Evolutionary conservation across 2,329 filamentous ascomycete genomes (phyloP), one percentile per base, ranked within the genome.

Genomic region (Pyricularia sp.): DNA sequence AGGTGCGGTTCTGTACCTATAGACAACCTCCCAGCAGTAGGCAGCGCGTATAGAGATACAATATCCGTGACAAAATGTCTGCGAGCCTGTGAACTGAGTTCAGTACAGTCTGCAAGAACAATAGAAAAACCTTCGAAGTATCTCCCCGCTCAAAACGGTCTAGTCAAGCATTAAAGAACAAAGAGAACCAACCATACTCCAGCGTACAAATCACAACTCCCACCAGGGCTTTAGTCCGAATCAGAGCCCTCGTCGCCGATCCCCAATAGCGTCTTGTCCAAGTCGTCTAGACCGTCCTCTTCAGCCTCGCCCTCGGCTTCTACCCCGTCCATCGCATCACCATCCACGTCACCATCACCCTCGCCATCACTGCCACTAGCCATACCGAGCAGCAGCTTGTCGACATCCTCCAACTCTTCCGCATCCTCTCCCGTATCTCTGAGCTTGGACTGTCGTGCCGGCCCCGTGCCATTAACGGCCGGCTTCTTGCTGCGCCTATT

Each of bases 331-430:
- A 76, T 68, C 23, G 72, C 71, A 5, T 73, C 73, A n/a, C 75
- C 76, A 14, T 73, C 72, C 1, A 70, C 72, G 23, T 74, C 88
- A 78, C 88, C 88, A 42, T 87, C 84, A 65, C 84, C 84, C 26
- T 85, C 82, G 6, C 79, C 79, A 28, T 78, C 76, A 11, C 65
- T 67, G 20, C 68, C 69, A 6, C 68, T 70, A 1, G 70, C 69
- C 36, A 69, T 69, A 2, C 71, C 71, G 23, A 68, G 26, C 20
- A 68, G 66, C 28, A 61, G 20, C 66, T 68, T 68, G 58, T 68
- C 66, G 2, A 68, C 66, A 14, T 68, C 66, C 23, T 68, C 66
- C 30, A 63, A 12, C 28, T 68, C 66, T 11, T 68, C 66, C 12
- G 26, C 66, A 12, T 68, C 66, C 31, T 63, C 55, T 65, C 20